These are phyloP conservation scores for Kurtzmaniella quercitrusa DNA, from an alignment of 1,139 yeast species.

Conservation along the genomic window DNA sequence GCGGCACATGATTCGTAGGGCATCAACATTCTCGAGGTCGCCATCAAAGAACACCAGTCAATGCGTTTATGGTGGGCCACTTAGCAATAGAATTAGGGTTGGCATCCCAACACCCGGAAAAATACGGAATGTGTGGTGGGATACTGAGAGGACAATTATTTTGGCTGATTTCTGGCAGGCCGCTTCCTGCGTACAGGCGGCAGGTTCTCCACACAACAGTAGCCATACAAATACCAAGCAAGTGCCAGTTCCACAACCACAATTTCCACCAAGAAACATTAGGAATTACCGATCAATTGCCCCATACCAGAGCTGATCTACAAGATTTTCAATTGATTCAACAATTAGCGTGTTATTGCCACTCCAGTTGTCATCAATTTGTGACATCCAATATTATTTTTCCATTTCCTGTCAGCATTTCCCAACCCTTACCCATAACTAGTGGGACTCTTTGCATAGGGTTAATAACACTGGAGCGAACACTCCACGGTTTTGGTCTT, in stretches of 20 bases:
- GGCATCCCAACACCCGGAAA: conserved; percentile 9
- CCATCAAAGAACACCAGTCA: not conserved
- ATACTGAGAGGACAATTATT: not conserved
- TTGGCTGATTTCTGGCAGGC: not conserved
- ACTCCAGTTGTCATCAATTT: too few relatives aligned
- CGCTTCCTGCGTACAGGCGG: not conserved
- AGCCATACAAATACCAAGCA: not conserved
- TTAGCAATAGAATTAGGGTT: conserved; percentile 1
- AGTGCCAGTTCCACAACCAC: not conserved
- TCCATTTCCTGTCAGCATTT: too few relatives aligned
- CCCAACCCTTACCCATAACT: too few relatives aligned
- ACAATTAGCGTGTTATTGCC: too few relatives aligned
- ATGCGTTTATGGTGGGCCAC: not conserved
- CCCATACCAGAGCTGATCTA: too few relatives aligned
- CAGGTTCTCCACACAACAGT: not conserved
- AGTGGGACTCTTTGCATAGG: too few relatives aligned
- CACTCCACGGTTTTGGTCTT: too few relatives aligned
- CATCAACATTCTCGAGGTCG: not conserved
- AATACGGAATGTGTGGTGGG: conserved; percentile 3
- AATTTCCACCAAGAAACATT: not conserved
- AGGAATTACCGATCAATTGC: too few relatives aligned
- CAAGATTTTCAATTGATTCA: too few relatives aligned
- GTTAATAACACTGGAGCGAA: too few relatives aligned
- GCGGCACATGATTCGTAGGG: not conserved
- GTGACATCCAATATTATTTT: too few relatives aligned